Evolutionary conservation across 768 basidiomycete genomes (phyloP), one percentile per base, ranked within the genome.

Genomic region (Psilocybe cubensis): DNA sequence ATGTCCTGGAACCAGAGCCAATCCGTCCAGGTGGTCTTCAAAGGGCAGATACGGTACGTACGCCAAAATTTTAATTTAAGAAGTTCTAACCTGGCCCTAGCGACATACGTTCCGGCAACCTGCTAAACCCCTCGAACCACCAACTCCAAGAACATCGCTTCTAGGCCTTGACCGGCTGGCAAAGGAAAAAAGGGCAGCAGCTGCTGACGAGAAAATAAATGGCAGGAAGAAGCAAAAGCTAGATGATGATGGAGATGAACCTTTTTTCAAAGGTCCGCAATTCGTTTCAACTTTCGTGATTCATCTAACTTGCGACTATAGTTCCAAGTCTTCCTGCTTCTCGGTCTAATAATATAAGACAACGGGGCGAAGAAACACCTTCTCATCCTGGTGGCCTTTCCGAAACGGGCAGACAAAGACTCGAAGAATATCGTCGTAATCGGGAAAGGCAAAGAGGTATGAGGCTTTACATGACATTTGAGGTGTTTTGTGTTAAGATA

Each of bases 331-430:
- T 96, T 20, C 96, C 94, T 57, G 75, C 77, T 29, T 65, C 70
- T 12, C 79, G 83, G 44, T 73, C 69, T 38, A 71, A 76, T n/a
- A 85, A 88, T 65, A 68, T 80, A 2, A 83, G 96, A 4, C 86
- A 91, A 58, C 78, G 91, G 57, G 91, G 87, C 0, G 89, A 90
- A 63, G 96, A 97, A 63, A 98, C 96, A 0, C 96, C 96, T 0
- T 96, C 96, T 18, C 92, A 96, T 68, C 88, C 92, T 2, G 91
- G 92, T 33, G 96, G 96, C 14, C 75, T 99, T 18, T 91, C 93
- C 1, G 90, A 92, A 24, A 75, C 77, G 1, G 94, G 88, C 12
- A 78, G 88, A 18, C 78, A 81, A 61, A 75, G 83, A 57, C 73
- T 98, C 25, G 94, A 95, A 55, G 95, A 96, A 61, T 74, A 93